Conservation (phyloP, 2,329 filamentous ascomycete genomes). For the Colletotrichum euphorbiae region DNA sequence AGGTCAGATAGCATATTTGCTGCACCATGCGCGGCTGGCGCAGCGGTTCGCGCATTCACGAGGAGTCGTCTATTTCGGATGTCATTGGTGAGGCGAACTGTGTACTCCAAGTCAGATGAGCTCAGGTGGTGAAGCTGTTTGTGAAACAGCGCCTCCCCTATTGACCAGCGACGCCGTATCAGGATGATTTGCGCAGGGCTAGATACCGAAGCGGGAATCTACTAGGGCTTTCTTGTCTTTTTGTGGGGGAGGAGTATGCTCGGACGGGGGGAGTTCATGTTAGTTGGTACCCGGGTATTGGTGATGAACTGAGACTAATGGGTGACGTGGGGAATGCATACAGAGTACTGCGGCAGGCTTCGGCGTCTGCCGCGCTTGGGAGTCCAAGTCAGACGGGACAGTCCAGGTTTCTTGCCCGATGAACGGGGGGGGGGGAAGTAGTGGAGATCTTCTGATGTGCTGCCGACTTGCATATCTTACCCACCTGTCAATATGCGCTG, state of each 20-base stretch:
- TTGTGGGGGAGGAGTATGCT: not conserved
- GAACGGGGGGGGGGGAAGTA: slow-evolving; percentile 9
- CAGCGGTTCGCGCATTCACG: not conserved
- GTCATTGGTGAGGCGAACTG: slow-evolving; percentile 4
- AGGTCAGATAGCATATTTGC: no score
- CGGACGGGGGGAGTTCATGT: not conserved
- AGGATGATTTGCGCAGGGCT: slow-evolving; percentile 24
- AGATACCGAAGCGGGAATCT: slow-evolving; percentile 18
- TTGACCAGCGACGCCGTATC: slow-evolving; percentile 8
- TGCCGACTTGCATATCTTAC: not conserved
- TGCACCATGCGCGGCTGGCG: slow-evolving; percentile 3
- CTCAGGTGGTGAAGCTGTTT: not conserved
- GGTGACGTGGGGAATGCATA: not conserved
- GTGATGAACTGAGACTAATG: slow-evolving; percentile 15
- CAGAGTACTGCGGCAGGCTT: no score
- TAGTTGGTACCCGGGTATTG: slow-evolving; percentile 4
- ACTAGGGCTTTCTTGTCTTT: slow-evolving; percentile 14
- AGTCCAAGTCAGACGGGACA: no score
- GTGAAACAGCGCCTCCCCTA: slow-evolving; percentile 4
- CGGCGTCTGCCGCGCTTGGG: slow-evolving; percentile 21
- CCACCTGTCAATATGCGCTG: not conserved
- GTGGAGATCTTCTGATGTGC: not conserved
- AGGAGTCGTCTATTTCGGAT: not conserved
- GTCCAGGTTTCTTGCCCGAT: slow-evolving; percentile 4
- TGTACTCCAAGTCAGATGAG: not conserved